These are phyloP conservation scores for Calonectria hawksworthii DNA, from an alignment of 2,329 filamentous ascomycete species.

Conservation along the genomic window DNA sequence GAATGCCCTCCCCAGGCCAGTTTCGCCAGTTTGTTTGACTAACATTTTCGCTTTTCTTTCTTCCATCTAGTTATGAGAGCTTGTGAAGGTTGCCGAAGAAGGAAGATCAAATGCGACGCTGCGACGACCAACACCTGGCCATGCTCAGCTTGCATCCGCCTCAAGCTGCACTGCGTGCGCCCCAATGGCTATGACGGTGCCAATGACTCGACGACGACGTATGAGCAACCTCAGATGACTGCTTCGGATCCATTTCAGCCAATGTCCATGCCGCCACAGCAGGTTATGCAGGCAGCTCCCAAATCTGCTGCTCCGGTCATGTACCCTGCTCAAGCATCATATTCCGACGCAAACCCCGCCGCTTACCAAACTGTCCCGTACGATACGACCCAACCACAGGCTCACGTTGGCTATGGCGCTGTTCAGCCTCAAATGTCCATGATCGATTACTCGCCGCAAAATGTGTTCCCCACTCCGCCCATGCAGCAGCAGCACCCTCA, in stretches of 20 bases:
- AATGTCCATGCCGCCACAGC: slow-evolving; percentile 65
- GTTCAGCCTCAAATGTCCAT: slow-evolving; percentile 63
- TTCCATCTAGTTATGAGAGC: slow-evolving; percentile 86
- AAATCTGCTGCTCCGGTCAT: slow-evolving; percentile 57
- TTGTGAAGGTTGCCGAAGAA: slow-evolving; percentile 92
- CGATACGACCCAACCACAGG: slow-evolving; percentile 59
- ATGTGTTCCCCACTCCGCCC: slow-evolving; percentile 68
- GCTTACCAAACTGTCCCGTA: slow-evolving; percentile 65
- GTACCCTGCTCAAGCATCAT: slow-evolving; percentile 65
- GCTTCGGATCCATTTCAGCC: slow-evolving; percentile 59
- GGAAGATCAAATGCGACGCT: slow-evolving; percentile 98
- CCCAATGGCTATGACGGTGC: slow-evolving; percentile 79
- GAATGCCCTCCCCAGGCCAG: neutral
- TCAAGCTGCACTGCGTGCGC: slow-evolving; percentile 94
- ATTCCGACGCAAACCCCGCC: slow-evolving; percentile 58
- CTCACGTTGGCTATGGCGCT: slow-evolving; percentile 66
- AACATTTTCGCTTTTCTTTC: neutral
- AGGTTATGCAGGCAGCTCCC: slow-evolving; percentile 56
- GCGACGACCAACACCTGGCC: slow-evolving; percentile 98
- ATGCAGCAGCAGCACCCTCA: slow-evolving; percentile 47
- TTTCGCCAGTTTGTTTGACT: slow-evolving; percentile 20
- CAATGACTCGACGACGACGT: slow-evolving; percentile 51
- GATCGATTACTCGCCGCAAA: slow-evolving; percentile 65
- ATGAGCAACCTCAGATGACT: slow-evolving; percentile 51
- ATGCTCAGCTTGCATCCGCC: slow-evolving; percentile 90